Evolutionary conservation across 2,329 filamentous ascomycete species (phyloP).

Genomic region (Cladophialophora chaetospira): DNA sequence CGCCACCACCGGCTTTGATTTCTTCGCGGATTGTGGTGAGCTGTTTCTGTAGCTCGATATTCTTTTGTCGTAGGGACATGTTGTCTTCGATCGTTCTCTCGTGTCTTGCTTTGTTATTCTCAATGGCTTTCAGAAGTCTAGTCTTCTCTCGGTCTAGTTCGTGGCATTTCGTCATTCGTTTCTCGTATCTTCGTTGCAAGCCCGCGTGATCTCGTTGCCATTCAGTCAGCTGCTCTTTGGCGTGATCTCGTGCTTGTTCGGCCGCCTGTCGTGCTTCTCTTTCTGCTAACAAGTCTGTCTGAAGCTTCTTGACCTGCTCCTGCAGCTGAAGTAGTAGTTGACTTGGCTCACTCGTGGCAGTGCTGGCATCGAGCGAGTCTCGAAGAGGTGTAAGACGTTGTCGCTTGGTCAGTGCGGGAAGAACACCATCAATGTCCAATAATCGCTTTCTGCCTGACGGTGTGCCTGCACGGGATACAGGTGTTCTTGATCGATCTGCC

Average conservation of each 20-base stretch:
- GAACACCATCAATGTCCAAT: constrained; percentile 34
- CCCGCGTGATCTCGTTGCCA: constrained; percentile 39
- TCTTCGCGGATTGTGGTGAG: constrained; percentile 44
- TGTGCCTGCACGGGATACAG: constrained; percentile 31
- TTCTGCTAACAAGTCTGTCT: constrained; percentile 24
- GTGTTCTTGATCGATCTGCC: constrained; percentile 23
- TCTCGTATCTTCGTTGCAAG: constrained; percentile 51
- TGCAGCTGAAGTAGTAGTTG: constrained; percentile 35
- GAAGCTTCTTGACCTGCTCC: constrained; percentile 34
- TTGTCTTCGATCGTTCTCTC: constrained; percentile 44
- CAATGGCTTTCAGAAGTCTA: constrained; percentile 31
- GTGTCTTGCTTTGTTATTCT: constrained; percentile 37
- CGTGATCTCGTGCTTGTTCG: constrained; percentile 36
- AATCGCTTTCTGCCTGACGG: constrained; percentile 36
- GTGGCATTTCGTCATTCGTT: constrained; percentile 40
- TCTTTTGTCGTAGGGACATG: constrained; percentile 45
- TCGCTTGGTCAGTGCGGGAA: constrained; percentile 40
- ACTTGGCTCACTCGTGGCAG: constrained; percentile 23
- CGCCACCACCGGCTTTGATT: constrained; percentile 41
- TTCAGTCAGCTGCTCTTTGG: constrained; percentile 37
- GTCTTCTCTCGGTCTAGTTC: constrained; percentile 40
- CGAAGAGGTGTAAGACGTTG: constrained; percentile 43
- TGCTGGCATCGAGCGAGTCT: constrained; percentile 36
- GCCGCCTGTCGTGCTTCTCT: constrained; percentile 37
- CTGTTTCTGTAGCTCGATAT: constrained; percentile 40